These are phyloP conservation scores for Cladophialophora exuberans DNA, from an alignment of 2,329 filamentous ascomycete species.

Conservation along the genomic window DNA sequence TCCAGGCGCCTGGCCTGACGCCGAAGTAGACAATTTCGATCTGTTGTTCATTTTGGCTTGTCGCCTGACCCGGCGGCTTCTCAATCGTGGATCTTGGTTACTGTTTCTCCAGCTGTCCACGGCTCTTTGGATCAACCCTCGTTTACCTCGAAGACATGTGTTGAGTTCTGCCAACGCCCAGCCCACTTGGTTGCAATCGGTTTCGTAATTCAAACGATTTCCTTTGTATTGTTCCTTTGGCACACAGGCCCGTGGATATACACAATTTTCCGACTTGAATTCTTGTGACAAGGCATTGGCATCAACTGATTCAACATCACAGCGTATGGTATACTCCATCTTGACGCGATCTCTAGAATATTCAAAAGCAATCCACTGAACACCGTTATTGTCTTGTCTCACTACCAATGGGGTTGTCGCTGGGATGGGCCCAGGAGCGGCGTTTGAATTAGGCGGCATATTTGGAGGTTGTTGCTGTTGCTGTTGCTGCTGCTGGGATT, in stretches of 20 bases:
- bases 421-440: constrained; percentile 92
- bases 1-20: constrained; percentile 68
- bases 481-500: constrained; percentile 57
- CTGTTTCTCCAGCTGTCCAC: constrained; percentile 99
- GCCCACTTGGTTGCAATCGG: constrained; percentile 99
- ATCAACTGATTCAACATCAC: constrained; percentile 95
- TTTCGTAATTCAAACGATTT: constrained; percentile 94
- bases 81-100: constrained; percentile 89
- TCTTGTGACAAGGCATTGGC: constrained; percentile 81
- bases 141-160: constrained; percentile 85
- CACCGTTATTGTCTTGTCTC: constrained; percentile 90
- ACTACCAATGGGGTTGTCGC: constrained; percentile 95
- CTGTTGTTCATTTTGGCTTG: constrained; percentile 96
- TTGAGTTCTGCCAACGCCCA: constrained; percentile 96
- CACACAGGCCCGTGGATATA: constrained; percentile 94
- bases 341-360: constrained; percentile 97
- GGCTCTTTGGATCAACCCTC: constrained; percentile 92
- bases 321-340: constrained; percentile 99
- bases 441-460: constrained; percentile 72
- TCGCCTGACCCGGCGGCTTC: constrained; percentile 87
- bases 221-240: constrained; percentile 95
- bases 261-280: constrained; percentile 98
- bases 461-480: constrained; percentile 47
- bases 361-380: constrained; percentile 98
- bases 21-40: constrained; percentile 67